A percentile compares a stretch with the other conserved stretches of the same genome.
Conservation (phyloP, 305 asterid genomes). For the Euphrasia arctica region DNA sequence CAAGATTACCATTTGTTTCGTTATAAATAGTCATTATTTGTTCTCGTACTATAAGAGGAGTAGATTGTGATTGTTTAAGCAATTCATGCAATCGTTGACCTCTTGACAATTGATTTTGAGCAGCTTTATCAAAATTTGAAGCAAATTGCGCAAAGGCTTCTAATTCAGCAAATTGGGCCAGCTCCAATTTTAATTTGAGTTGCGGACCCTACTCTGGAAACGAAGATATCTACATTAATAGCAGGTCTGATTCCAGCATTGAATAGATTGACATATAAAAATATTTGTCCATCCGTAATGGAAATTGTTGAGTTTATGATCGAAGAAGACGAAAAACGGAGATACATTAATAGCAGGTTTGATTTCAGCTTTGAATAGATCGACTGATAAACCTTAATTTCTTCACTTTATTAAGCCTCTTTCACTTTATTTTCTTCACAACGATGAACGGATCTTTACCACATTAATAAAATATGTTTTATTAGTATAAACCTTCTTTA, state of each 20-base stretch:
- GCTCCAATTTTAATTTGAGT: background rate
- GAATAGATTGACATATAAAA: background rate
- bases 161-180: background rate
- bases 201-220: background rate
- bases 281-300: too few relatives aligned
- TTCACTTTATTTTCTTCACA: too few relatives aligned
- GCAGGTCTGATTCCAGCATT: constrained; percentile 1
- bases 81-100: background rate
- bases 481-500: too few relatives aligned
- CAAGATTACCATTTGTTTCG: too few relatives aligned
- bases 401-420: too few relatives aligned
- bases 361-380: too few relatives aligned
- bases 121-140: background rate
- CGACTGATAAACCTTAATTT: too few relatives aligned
- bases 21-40: background rate
- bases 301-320: too few relatives aligned
- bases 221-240: background rate
- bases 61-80: background rate
- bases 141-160: background rate
- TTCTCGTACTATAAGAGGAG: background rate
- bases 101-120: background rate
- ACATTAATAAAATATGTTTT: too few relatives aligned
- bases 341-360: too few relatives aligned
- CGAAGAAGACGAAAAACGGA: too few relatives aligned
- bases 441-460: too few relatives aligned